Evolutionary conservation across 129 eudicot species (phyloP), one percentile per base, ranked within the genome.

Genomic region (Silybum marianum): DNA sequence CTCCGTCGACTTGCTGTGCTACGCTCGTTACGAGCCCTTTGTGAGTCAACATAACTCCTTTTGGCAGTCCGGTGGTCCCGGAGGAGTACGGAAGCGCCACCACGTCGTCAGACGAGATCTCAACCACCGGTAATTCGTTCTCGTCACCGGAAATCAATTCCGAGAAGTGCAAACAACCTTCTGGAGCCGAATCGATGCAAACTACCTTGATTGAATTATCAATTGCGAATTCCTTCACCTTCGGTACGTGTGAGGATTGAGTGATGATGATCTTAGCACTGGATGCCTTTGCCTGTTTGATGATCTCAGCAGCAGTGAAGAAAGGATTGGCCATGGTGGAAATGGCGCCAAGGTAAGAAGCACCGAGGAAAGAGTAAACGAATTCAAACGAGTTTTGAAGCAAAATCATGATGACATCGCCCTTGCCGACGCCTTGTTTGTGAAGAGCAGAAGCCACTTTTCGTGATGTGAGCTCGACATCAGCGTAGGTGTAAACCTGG

Each of bases 31-130:
- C 97, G 3, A 87, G 88, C 18, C 97, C 96, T 84, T 95, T 92
- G 82, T 95, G 99, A 44, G 97, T 95, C 28, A 95, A 83, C 99
- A 95, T 95, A 58, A 95, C 99, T 16, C 99, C 99, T 85, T 95
- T 95, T 1, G 98, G 97, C 36, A 95, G 73, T 39, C 98, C 98
- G 1, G 98, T 95, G 13, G 98, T 94, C 0, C 98, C 98, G 26
- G 98, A 95, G 7, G 98, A 95, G 76, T 95, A 95, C 71, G 98
- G 97, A 1, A 94, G 88, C 30, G 96, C 97, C 72, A 94, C 98
- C 69, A 90, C 96, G 77, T 94, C 97, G 9, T 94, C 96, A 0
- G 98, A 85, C 24, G 79, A 68, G 67, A 91, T 89, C 66, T 88
- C 81, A 22, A 90, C 90, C 42, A 81, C 89, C 74, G 94, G 98